A percentile compares a stretch with the other conserved stretches of the same genome.
Conservation (phyloP, 2,329 filamentous ascomycete genomes). For the Thelonectria rubi region DNA sequence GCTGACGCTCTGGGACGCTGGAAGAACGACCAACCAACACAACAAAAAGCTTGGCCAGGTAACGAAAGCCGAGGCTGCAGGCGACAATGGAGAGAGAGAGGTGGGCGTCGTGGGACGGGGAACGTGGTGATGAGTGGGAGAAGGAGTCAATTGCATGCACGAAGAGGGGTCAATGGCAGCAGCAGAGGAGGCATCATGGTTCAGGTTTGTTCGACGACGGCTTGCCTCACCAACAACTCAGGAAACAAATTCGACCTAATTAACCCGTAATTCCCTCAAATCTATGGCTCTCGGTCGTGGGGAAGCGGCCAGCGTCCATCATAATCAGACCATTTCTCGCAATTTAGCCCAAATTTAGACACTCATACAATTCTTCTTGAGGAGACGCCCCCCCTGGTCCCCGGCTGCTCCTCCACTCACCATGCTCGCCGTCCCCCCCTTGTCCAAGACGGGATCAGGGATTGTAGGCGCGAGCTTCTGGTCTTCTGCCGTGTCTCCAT, state of each 20-base stretch:
- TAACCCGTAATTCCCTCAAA: slow-evolving; percentile 10
- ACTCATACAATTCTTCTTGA: not conserved
- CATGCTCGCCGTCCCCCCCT: slow-evolving; percentile 14
- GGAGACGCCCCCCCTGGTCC: too few relatives aligned
- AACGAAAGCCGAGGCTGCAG: not conserved
- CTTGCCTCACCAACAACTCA: not conserved
- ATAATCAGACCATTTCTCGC: slow-evolving; percentile 4
- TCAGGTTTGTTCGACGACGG: not conserved
- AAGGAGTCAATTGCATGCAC: too few relatives aligned
- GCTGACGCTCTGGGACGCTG: too few relatives aligned
- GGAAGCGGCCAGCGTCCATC: not conserved
- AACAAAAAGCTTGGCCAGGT: too few relatives aligned
- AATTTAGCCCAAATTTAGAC: slow-evolving; percentile 22
- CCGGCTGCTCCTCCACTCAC: slow-evolving; percentile 26
- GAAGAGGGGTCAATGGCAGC: too few relatives aligned
- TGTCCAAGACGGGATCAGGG: not conserved
- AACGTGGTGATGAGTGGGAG: too few relatives aligned
- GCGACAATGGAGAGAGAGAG: too few relatives aligned
- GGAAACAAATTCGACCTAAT: not conserved
- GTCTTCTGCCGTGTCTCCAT: not conserved
- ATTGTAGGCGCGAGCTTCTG: not conserved
- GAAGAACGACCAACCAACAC: too few relatives aligned
- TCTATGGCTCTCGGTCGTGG: not conserved
- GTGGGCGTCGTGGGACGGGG: too few relatives aligned
- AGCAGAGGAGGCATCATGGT: not conserved